phyloP scores from a whole-genome alignment of 2,329 filamentous ascomycete species.

The Fusarium coffeatum region DNA sequence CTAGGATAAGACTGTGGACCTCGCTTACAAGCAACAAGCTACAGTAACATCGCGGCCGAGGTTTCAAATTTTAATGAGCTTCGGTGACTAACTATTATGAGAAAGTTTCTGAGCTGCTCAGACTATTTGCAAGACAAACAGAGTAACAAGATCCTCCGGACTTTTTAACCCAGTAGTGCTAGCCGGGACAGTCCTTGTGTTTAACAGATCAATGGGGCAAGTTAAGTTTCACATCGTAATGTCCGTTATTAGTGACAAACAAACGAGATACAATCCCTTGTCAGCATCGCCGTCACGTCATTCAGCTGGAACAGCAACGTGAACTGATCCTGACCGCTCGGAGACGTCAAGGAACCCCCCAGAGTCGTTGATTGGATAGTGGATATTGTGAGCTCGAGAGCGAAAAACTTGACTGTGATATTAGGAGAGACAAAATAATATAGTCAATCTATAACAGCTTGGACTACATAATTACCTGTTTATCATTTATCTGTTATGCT shows the following conservation, averaged over 20 bases:
- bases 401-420: not conserved
- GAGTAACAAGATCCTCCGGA: slow-evolving; percentile 2
- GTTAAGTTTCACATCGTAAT: not conserved
- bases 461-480: not conserved
- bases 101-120: not conserved
- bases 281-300: not conserved
- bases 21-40: not conserved
- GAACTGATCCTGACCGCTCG: not conserved
- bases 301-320: not conserved
- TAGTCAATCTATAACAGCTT: not conserved
- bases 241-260: not conserved
- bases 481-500: not conserved
- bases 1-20: slow-evolving; percentile 2
- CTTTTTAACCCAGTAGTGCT: not conserved
- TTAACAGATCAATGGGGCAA: slow-evolving; percentile 2
- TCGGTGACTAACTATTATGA: not conserved
- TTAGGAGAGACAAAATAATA: not conserved
- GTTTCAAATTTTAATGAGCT: slow-evolving; percentile 4
- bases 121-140: not conserved
- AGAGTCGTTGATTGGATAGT: slow-evolving; percentile 9
- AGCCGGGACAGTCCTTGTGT: not conserved
- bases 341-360: not conserved
- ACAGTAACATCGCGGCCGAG: not conserved
- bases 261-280: not conserved
- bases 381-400: slow-evolving; percentile 2